These are phyloP conservation scores for Diplodia seriata DNA, from an alignment of 2,329 filamentous ascomycete genomes.

Conservation along the genomic window DNA sequence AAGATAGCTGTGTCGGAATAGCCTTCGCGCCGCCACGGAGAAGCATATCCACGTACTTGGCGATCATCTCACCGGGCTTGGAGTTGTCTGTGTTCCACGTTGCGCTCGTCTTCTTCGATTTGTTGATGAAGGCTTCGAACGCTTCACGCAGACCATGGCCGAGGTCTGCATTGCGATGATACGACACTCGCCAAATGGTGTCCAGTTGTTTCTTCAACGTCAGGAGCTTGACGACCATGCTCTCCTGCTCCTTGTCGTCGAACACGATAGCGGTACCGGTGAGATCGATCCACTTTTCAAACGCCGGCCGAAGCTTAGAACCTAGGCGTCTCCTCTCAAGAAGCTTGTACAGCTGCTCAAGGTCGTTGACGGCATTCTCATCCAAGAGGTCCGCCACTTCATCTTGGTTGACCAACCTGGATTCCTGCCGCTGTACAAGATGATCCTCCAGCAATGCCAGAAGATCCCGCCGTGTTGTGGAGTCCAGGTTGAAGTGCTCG, in stretches of 20 bases:
- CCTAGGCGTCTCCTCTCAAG: slow-evolving; percentile 76
- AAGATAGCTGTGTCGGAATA: slow-evolving; percentile 71
- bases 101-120: slow-evolving; percentile 72
- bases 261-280: slow-evolving; percentile 80
- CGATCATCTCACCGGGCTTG: slow-evolving; percentile 98
- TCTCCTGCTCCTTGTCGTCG: slow-evolving; percentile 76
- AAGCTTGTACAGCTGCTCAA: slow-evolving; percentile 79
- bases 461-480: slow-evolving; percentile 78
- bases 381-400: slow-evolving; percentile 77
- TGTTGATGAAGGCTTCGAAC: slow-evolving; percentile 92
- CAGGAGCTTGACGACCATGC: slow-evolving; percentile 86
- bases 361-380: slow-evolving; percentile 70
- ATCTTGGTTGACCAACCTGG: slow-evolving; percentile 62
- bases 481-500: slow-evolving; percentile 81
- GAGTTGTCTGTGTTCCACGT: slow-evolving; percentile 84
- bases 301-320: slow-evolving; percentile 72
- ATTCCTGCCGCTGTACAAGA: slow-evolving; percentile 72
- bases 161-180: slow-evolving; percentile 77
- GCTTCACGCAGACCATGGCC: slow-evolving; percentile 80
- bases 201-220: slow-evolving; percentile 82
- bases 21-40: slow-evolving; percentile 87
- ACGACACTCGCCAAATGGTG: slow-evolving; percentile 76
- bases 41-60: slow-evolving; percentile 91
- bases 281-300: slow-evolving; percentile 77
- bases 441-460: slow-evolving; percentile 75